phyloP scores from a whole-genome alignment of 495 filamentous ascomycete species.

The Penicillium argentinense region DNA sequence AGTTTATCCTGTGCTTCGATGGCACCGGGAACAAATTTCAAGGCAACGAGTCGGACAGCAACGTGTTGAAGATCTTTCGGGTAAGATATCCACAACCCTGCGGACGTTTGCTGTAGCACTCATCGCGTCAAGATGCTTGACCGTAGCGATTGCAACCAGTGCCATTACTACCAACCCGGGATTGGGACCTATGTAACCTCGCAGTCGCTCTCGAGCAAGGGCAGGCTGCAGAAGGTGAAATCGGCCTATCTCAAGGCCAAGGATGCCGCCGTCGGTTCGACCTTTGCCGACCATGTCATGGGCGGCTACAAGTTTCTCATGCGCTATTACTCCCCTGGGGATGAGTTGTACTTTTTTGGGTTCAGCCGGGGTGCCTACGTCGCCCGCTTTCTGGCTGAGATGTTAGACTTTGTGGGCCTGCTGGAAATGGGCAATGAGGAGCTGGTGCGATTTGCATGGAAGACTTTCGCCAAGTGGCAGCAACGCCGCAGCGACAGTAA shows the following conservation, averaged over 20 bases:
- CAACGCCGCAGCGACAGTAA: slow-evolving; percentile 48
- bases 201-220: no score
- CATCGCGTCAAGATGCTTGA: slow-evolving; percentile 43
- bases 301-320: slow-evolving; percentile 82
- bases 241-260: slow-evolving; percentile 70
- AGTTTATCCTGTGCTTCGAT: slow-evolving; percentile 43
- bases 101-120: no score
- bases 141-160: slow-evolving; percentile 28
- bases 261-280: slow-evolving; percentile 70
- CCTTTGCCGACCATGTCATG: slow-evolving; percentile 74
- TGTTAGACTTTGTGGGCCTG: slow-evolving; percentile 77
- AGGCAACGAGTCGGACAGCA: slow-evolving; percentile 37
- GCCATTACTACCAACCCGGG: slow-evolving; percentile 42
- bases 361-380: slow-evolving; percentile 81
- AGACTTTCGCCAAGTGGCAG: slow-evolving; percentile 73
- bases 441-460: slow-evolving; percentile 78
- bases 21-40: slow-evolving; percentile 45
- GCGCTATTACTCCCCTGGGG: slow-evolving; percentile 73
- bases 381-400: slow-evolving; percentile 79
- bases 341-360: slow-evolving; percentile 76
- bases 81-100: no score
- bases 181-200: slow-evolving; percentile 38
- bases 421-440: slow-evolving; percentile 78
- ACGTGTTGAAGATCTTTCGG: slow-evolving; percentile 42
- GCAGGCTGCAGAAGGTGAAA: no score